phyloP scores from a whole-genome alignment of 2,329 filamentous ascomycete genomes.

The Helotiales sp. region DNA sequence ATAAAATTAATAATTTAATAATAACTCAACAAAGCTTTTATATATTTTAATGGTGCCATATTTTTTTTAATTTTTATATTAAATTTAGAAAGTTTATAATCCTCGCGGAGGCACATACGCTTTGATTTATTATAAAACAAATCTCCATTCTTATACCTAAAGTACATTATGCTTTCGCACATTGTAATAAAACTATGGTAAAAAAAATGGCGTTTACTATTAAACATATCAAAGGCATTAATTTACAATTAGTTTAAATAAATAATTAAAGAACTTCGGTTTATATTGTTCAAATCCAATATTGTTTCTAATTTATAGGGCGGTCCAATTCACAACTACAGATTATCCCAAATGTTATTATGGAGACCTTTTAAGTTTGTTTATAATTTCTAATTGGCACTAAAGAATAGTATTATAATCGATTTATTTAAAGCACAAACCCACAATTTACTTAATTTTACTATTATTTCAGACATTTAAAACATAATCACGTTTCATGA shows the following conservation, averaged over 20 bases:
- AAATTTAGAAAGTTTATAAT: too few species aligned
- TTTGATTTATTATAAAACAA: too few species aligned
- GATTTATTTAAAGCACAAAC: constrained; percentile 14
- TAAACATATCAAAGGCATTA: constrained; percentile 42
- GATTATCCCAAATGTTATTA: background rate
- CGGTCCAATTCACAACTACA: constrained; percentile 6
- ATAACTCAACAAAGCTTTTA: too few species aligned
- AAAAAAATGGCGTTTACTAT: constrained; percentile 21
- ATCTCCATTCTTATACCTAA: too few species aligned
- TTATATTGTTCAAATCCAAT: constrained; percentile 3
- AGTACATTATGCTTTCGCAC: too few species aligned
- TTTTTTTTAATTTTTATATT: too few species aligned
- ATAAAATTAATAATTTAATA: too few species aligned
- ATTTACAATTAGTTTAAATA: constrained; percentile 43
- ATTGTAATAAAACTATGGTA: constrained; percentile 42
- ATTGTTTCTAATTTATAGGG: constrained; percentile 8
- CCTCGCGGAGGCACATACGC: too few species aligned
- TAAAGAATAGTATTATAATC: constrained; percentile 8
- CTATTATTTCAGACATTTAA: constrained; percentile 15
- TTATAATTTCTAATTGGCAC: constrained; percentile 17
- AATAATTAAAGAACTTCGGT: constrained; percentile 31
- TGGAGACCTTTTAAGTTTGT: constrained; percentile 15
- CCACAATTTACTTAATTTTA: constrained; percentile 4
- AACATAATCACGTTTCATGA: constrained; percentile 14
- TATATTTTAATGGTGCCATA: too few species aligned